Percentiles rank a stretch among this genome's conserved stretches.
Evolutionary conservation across 305 asterid species (phyloP).

Genomic region (Fraxinus angustifolia): DNA sequence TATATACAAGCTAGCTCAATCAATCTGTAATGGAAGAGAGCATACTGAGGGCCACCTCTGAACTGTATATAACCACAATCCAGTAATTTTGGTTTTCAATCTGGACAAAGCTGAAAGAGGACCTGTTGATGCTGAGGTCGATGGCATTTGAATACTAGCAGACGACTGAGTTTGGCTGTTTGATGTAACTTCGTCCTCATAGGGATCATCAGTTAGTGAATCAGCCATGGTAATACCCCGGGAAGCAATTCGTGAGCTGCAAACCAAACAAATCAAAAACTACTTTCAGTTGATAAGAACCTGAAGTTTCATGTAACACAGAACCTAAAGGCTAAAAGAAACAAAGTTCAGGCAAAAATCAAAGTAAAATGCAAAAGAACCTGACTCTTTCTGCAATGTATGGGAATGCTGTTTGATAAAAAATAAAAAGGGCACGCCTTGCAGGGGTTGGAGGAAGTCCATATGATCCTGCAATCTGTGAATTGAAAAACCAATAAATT

Average conservation of each 20-base stretch:
- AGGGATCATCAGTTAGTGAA: constrained; percentile 46
- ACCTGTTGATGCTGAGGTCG: constrained; percentile 35
- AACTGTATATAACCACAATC: constrained; percentile 58
- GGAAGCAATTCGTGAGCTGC: constrained; percentile 87
- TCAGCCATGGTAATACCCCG: constrained; percentile 68
- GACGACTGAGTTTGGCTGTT: constrained; percentile 43
- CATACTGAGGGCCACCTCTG: constrained; percentile 96
- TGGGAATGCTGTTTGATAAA: constrained; percentile 89
- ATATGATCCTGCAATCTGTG: constrained; percentile 79
- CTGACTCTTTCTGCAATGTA: constrained; percentile 93
- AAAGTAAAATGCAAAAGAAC: constrained; percentile 28
- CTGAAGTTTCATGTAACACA: constrained; percentile 11
- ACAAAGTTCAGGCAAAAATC: not conserved
- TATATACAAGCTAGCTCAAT: constrained; percentile 17
- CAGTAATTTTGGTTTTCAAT: constrained; percentile 54
- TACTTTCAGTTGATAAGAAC: constrained; percentile 9
- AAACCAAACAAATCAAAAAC: constrained; percentile 24
- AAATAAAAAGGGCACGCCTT: constrained; percentile 81
- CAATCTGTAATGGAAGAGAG: constrained; percentile 34
- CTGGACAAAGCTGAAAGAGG: constrained; percentile 56
- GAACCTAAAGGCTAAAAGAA: not conserved
- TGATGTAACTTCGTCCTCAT: constrained; percentile 29
- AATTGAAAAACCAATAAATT: constrained; percentile 18
- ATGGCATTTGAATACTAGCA: constrained; percentile 35
- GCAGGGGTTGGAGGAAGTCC: constrained; percentile 98